Percentiles rank a stretch among this genome's conserved stretches.
Conservation (phyloP, 306 rosid species). For the Quercus alba region DNA sequence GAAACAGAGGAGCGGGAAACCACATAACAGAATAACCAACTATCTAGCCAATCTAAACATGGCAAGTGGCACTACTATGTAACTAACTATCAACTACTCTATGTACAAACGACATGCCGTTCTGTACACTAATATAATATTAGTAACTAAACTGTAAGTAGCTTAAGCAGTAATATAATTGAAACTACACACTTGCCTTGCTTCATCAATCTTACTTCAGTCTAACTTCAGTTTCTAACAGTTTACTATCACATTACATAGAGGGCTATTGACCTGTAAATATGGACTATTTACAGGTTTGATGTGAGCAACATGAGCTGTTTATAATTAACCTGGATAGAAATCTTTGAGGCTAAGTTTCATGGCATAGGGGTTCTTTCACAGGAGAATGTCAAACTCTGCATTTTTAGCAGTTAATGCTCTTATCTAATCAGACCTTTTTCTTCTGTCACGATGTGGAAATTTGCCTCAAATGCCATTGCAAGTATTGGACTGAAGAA, state of each 20-base stretch:
- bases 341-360: conserved; percentile 1
- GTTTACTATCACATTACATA: neutral
- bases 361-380: conserved; percentile 12
- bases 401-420: conserved; percentile 15
- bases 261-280: neutral
- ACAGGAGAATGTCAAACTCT: conserved; percentile 15
- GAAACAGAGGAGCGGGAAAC: too few species aligned
- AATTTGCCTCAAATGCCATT: conserved; percentile 64
- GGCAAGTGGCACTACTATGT: too few species aligned
- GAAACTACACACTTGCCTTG: too few species aligned
- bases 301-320: conserved; percentile 16
- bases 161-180: too few species aligned
- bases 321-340: conserved; percentile 5
- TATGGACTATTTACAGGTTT: conserved; percentile 5
- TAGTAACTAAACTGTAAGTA: too few species aligned
- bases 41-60: too few species aligned
- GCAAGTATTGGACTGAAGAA: conserved; percentile 62
- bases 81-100: too few species aligned
- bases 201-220: too few species aligned
- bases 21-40: too few species aligned
- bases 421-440: conserved; percentile 4
- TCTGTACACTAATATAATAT: too few species aligned
- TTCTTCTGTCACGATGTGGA: conserved; percentile 56
- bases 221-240: conserved; percentile 22
- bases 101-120: too few species aligned